Evolutionary conservation across 306 rosid species (phyloP), one percentile per base, ranked within the genome.

Genomic region (Corylus americana): DNA sequence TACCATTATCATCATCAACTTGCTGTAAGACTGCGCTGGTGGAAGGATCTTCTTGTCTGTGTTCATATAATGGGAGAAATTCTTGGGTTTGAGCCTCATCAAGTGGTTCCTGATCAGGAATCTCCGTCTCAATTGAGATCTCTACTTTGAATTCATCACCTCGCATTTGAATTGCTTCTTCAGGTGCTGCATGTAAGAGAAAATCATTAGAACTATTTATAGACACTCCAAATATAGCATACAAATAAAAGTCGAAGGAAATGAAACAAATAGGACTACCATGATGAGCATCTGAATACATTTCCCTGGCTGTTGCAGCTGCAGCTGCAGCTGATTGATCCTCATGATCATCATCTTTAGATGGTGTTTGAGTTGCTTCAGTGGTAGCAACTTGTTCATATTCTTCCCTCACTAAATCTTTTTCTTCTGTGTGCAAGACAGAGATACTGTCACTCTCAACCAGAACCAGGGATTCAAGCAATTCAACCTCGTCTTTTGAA

Each of bases 121-220:
- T 95, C 47, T 95, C 94, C 59, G 97, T 87, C 80, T 96, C 98
- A 47, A 85, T 91, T 69, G 96, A 91, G 64, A 95, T 88, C 68
- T 92, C 98, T 63, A 87, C 90, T 74, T 92, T 97, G 78, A 48
- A 83, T 79, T 91, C 97, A 71, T 91, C 85, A 39, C 70, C 81
- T 50, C 74, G 85, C 87, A 80, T 82, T 81, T 85, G 80, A 61
- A 85, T 74, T 64, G 82, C 90, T 78, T 81, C 92, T 70, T 88
- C 94, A 63, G 82, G 77, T 10, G 75, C 96, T 89, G 87, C 85
- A 84, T 53, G 17, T 71, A 83, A 31, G 29, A 48, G 47, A 58
- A 79, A 74, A 66, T 17, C 58, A 70, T 29, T 74, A 73, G 73
- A 67, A 20, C 77, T 25, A 16, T 74, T 45, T 42, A 54, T 8